A percentile compares a stretch with the other conserved stretches of the same genome.
Evolutionary conservation across 73 alveolate genomes (phyloP).

Genomic region (Paraurostyla sp.): DNA sequence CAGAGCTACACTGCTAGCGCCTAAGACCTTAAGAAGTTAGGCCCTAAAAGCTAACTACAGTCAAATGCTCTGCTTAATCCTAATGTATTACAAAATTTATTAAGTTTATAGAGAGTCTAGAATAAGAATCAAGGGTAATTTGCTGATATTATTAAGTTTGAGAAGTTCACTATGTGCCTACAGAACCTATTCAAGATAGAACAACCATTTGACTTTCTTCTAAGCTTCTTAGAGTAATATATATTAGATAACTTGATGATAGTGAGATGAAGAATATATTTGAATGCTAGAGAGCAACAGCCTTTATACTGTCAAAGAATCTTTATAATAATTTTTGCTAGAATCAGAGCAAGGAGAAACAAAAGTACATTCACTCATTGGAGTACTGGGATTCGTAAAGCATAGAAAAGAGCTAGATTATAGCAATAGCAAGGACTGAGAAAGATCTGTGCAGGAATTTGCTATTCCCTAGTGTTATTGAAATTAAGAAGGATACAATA

Average conservation of each 20-base stretch:
- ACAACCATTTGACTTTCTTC: neutral
- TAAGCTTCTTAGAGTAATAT: constrained; percentile 24
- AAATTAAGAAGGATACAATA: constrained; percentile 1
- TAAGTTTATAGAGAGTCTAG: neutral
- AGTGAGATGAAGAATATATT: constrained; percentile 20
- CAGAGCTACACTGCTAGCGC: neutral
- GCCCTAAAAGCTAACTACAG: too few relatives aligned
- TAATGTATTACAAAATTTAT: too few relatives aligned
- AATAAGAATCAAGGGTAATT: neutral
- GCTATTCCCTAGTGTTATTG: constrained; percentile 2
- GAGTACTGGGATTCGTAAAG: constrained; percentile 27
- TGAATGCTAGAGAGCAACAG: constrained; percentile 18
- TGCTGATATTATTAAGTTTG: constrained; percentile 35
- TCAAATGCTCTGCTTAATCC: too few relatives aligned
- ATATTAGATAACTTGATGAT: neutral
- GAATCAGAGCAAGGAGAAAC: neutral
- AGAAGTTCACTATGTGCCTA: neutral
- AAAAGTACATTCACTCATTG: constrained; percentile 10
- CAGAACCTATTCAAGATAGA: neutral
- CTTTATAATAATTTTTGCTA: neutral
- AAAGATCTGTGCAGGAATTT: neutral
- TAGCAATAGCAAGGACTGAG: constrained; percentile 26
- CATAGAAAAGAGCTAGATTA: neutral
- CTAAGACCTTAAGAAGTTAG: neutral
- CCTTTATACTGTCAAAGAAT: neutral